Conservation (phyloP, 306 rosid species). For the Pterocarpus macrocarpus region DNA sequence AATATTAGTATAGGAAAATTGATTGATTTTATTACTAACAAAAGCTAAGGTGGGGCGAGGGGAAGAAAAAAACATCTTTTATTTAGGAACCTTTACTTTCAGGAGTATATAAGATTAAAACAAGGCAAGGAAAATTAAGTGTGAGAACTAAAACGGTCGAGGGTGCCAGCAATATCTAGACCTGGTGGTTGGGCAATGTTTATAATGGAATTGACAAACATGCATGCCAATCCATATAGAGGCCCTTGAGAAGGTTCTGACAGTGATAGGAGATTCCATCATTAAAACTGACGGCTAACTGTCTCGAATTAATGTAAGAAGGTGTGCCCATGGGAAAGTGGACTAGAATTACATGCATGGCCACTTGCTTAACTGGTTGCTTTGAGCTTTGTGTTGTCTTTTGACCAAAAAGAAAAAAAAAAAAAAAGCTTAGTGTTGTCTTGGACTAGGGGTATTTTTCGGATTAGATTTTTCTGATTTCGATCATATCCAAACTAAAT, state of each 20-base stretch:
- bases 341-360: slow-evolving; percentile 10
- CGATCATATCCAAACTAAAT: too few relatives aligned
- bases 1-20: neutral
- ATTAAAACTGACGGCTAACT: slow-evolving; percentile 15
- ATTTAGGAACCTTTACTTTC: neutral
- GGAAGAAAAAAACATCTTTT: neutral
- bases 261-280: slow-evolving; percentile 25
- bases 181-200: slow-evolving; percentile 17
- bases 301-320: neutral
- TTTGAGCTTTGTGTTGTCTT: slow-evolving; percentile 9
- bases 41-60: neutral
- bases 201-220: neutral
- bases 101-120: neutral
- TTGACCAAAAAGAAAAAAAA: neutral
- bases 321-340: neutral
- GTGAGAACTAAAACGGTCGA: slow-evolving; percentile 18
- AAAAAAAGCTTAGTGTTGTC: too few relatives aligned
- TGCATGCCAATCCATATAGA: neutral
- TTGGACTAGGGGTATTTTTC: too few relatives aligned
- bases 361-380: slow-evolving; percentile 31
- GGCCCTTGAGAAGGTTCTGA: slow-evolving; percentile 29
- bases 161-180: neutral
- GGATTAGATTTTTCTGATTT: too few relatives aligned
- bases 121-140: slow-evolving; percentile 36
- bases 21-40: neutral